phyloP scores from a whole-genome alignment of 768 basidiomycete genomes.

The Hysterangium stoloniferum region DNA sequence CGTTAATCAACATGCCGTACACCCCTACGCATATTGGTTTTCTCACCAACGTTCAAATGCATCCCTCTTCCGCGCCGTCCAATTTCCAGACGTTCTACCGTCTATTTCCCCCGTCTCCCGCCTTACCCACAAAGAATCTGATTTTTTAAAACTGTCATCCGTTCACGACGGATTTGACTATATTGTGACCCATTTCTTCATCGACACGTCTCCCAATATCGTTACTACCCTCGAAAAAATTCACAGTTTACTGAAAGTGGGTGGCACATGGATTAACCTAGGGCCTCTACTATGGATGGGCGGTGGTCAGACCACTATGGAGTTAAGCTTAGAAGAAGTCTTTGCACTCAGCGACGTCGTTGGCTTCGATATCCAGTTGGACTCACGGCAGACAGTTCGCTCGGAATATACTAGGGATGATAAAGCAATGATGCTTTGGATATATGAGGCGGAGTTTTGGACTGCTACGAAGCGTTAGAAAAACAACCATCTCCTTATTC shows the following conservation, averaged over 20 bases:
- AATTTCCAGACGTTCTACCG: constrained; percentile 57
- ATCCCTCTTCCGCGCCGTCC: constrained; percentile 42
- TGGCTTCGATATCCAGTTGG: constrained; percentile 38
- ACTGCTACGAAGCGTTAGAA: constrained; percentile 32
- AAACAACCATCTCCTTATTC: no score
- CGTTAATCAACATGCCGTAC: constrained; percentile 41
- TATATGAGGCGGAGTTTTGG: constrained; percentile 64
- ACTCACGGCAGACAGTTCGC: constrained; percentile 36
- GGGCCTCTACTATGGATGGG: constrained; percentile 61
- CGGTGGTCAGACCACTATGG: constrained; percentile 45
- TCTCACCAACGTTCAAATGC: constrained; percentile 52
- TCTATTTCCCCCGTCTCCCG: constrained; percentile 27
- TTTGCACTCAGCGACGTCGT: constrained; percentile 39
- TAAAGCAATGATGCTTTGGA: constrained; percentile 64
- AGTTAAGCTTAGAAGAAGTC: constrained; percentile 60
- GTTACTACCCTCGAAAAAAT: constrained; percentile 51
- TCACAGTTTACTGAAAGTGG: constrained; percentile 45
- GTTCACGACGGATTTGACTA: constrained; percentile 40
- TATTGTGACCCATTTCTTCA: constrained; percentile 60
- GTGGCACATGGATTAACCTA: constrained; percentile 65
- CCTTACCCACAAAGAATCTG: constrained; percentile 44
- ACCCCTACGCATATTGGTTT: constrained; percentile 62
- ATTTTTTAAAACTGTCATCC: constrained; percentile 38
- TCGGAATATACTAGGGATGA: constrained; percentile 60
- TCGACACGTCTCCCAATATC: constrained; percentile 52